Percentiles rank a stretch among this genome's conserved stretches.
Evolutionary conservation across 352 stramenopile genomes (phyloP).

Genomic region (Phytophthora megakarya): DNA sequence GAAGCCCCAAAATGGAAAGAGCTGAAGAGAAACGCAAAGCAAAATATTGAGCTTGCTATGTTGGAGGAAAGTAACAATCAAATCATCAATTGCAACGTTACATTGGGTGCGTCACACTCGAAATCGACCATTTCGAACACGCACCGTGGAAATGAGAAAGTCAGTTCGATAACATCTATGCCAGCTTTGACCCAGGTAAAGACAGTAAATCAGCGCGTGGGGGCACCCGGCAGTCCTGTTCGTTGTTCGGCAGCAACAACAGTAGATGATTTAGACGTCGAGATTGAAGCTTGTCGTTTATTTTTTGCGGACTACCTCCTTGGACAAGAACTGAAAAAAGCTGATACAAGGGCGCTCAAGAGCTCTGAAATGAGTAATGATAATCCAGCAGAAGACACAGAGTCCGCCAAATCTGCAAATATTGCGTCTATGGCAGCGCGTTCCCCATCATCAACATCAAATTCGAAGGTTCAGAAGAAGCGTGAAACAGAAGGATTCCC

Average conservation of each 20-base stretch:
- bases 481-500: constrained; percentile 42
- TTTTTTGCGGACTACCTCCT: constrained; percentile 89
- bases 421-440: constrained; percentile 12
- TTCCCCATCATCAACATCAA: constrained; percentile 5
- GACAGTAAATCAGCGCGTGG: constrained; percentile 23
- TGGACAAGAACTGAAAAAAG: constrained; percentile 48
- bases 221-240: constrained; percentile 24
- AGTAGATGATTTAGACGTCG: constrained; percentile 78
- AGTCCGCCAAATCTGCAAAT: background rate
- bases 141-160: constrained; percentile 38
- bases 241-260: constrained; percentile 20
- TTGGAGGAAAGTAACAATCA: constrained; percentile 22
- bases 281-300: constrained; percentile 84
- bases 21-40: constrained; percentile 62
- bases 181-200: constrained; percentile 32
- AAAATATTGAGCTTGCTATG: constrained; percentile 45
- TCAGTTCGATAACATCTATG: constrained; percentile 37
- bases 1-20: constrained; percentile 76
- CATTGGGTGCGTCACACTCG: constrained; percentile 45
- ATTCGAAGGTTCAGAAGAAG: constrained; percentile 36
- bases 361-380: constrained; percentile 10
- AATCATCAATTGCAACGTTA: constrained; percentile 7
- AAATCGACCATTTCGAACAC: constrained; percentile 59
- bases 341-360: constrained; percentile 23
- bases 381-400: constrained; percentile 15